Evolutionary conservation across 768 basidiomycete species (phyloP), one percentile per base, ranked within the genome.

Genomic region (Kwoniella sp.): DNA sequence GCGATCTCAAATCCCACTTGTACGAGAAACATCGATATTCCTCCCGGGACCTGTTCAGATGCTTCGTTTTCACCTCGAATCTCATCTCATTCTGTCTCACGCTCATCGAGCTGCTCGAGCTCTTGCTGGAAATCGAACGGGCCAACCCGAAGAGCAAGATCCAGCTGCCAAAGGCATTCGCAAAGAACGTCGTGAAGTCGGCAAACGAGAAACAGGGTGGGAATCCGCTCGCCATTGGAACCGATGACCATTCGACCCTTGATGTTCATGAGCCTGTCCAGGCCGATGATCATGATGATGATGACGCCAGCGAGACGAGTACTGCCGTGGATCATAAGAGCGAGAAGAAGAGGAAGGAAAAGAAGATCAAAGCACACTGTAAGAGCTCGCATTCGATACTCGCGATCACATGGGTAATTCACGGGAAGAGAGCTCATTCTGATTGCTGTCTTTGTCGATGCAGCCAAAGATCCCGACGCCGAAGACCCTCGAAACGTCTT

Each of bases 131-230:
- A n/a, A 82, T 83, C 0, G 80, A 82, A 20, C 69, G 68, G 52
- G 83, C 83, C 52, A 81, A 85, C 38, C 75, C 69, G 28, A 66
- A 67, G 52, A 82, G 82, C 51, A 79, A 83, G 64, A 68, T 87
- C 26, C 87, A 87, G 84, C 83, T 82, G 15, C 86, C 87, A 4
- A 84, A 81, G 30, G 84, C 84, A 8, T 61, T 87, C 54, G 73
- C 74, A 34, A 80, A 78, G 70, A 71, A 70, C 52, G 59, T 69
- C 52, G 83, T 67, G 58, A 73, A 79, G 54, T 54, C 76, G 34
- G 64, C 78, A 2, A 73, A 73, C 28, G 69, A 73, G 20, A 60
- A 52, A 29, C 31, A 47, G 15, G 64, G 61, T 11, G 65, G 67
- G 2, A 79, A 79, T 61, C 78, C 78, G 7, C 61, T 79, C 13